Evolutionary conservation across 2,329 filamentous ascomycete species (phyloP), one percentile per base, ranked within the genome.

Genomic region (Diaporthe batatas): DNA sequence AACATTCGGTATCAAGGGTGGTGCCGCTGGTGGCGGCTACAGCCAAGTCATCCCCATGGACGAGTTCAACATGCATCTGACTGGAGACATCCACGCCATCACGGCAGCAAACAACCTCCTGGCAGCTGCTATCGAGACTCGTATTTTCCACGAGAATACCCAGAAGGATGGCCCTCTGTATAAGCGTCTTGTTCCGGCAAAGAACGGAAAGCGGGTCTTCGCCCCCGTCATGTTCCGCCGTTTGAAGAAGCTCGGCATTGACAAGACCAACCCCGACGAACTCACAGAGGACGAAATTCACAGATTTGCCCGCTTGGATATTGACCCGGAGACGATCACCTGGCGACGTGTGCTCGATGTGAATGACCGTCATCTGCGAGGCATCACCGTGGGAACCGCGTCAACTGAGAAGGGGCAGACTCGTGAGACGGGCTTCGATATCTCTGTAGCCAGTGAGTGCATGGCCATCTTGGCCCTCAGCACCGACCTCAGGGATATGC

Each of bases 11-110:
- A 98, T 99, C 88, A 99, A 99, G 88, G 96, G 96, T 75, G 96
- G 96, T 79, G 96, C 96, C 73, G 96, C 96, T 72, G 96, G 96
- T 79, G 96, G 96, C 82, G 96, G 96, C 51, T 99, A 98, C 90
- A 98, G 94, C 82, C 96, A 99, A 83, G 96, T 99, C 80, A 98
- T 99, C 79, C 96, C 96, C 73, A 99, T 99, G 96, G 96, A 99
- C 79, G 96, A 99, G 83, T 99, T 99, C 87, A 99, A 99, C 84
- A 87, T 99, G 80, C 96, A 99, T 83, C 86, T 99, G 79, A 99
- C 96, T 71, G 96, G 96, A 79, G 96, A 99, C 81, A 98, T 99
- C 72, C 96, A 99, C 82, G 96, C 96, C 76, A 96, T 99, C 79
- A 95, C 95, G 69, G 96, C 96, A 36, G 96, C 96, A 49, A 99